Evolutionary conservation across 2,329 filamentous ascomycete species (phyloP), one percentile per base, ranked within the genome.

Genomic region (Pyricularia sp.): DNA sequence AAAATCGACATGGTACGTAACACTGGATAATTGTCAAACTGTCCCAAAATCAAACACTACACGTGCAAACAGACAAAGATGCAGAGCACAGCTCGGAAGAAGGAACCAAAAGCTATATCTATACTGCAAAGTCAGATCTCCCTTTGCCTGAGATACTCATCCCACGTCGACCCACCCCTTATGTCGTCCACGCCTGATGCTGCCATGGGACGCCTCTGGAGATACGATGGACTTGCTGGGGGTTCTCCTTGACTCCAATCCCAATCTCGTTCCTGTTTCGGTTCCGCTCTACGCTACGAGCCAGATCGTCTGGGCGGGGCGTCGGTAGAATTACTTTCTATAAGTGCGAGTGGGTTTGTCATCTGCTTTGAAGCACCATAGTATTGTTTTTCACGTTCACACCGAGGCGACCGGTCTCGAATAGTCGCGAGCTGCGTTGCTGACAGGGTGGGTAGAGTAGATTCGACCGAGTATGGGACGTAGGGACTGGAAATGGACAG

Each of bases 381-480:
- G 26, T 42, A 66, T 4, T 66, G 50, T 33, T 66, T 69, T 6
- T 69, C 68, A 11, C 64, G 55, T 42, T 61, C 42, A 23, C 59
- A 30, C 9, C 67, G 61, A 4, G 65, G 65, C 0, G 36, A 66
- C 4, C 14, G 17, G 65, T 66, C 33, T 10, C 65, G 36, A 28
- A 66, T 66, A 10, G 65, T 66, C 36, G 36, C 33, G 11, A 55
- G 36, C 31, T 66, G 65, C 33, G 36, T 14, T 11, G 36, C 9
- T 25, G 65, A 66, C 65, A 66, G 5, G 4, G n/a, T 55, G 5
- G n/a, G 36, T 2, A 36, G 65, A 25, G 36, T 17, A 50, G 23
- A 28, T 55, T 36, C 65, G 11, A n/a, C 23, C 6, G n/a, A 20
- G 23, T 12, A 20, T 20, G 36, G 42, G 1, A 9, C 2, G 23